Evolutionary conservation across 352 stramenopile genomes (phyloP).

Genomic region (Pythium scleroteichum): DNA sequence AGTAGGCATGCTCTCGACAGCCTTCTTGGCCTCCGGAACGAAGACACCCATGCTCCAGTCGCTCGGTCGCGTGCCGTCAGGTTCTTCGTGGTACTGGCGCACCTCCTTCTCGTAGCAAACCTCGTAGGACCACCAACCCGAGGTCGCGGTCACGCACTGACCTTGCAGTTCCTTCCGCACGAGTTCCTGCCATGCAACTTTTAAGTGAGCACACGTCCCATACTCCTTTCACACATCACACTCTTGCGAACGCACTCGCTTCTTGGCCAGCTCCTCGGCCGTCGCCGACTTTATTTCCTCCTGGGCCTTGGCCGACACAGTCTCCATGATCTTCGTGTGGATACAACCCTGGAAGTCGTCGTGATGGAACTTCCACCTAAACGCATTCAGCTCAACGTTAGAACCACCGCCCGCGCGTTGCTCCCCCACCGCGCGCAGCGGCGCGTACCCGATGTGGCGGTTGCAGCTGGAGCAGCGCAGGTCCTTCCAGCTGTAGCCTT

Average conservation of each 20-base stretch:
- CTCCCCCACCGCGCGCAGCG: not conserved
- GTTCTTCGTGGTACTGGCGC: conserved; percentile 80
- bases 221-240: too few relatives aligned
- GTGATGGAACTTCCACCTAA: conserved; percentile 83
- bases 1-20: conserved; percentile 23
- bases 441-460: conserved; percentile 62
- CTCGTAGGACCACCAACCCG: conserved; percentile 87
- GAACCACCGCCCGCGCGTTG: too few relatives aligned
- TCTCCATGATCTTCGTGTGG: conserved; percentile 57
- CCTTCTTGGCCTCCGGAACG: conserved; percentile 32
- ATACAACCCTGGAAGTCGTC: conserved; percentile 74
- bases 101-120: conserved; percentile 83
- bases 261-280: conserved; percentile 29
- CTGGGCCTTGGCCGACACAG: conserved; percentile 39
- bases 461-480: conserved; percentile 76
- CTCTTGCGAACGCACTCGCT: conserved; percentile 19
- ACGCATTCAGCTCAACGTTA: not conserved
- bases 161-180: conserved; percentile 54
- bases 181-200: conserved; percentile 25
- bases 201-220: not conserved
- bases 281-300: conserved; percentile 39
- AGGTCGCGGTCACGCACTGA: conserved; percentile 55
- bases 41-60: conserved; percentile 87
- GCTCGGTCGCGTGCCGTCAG: conserved; percentile 61
- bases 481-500: conserved; percentile 81